A percentile compares a stretch with the other conserved stretches of the same genome.
phyloP scores from a whole-genome alignment of 2,329 filamentous ascomycete genomes.

The Aspergillus sp. region DNA sequence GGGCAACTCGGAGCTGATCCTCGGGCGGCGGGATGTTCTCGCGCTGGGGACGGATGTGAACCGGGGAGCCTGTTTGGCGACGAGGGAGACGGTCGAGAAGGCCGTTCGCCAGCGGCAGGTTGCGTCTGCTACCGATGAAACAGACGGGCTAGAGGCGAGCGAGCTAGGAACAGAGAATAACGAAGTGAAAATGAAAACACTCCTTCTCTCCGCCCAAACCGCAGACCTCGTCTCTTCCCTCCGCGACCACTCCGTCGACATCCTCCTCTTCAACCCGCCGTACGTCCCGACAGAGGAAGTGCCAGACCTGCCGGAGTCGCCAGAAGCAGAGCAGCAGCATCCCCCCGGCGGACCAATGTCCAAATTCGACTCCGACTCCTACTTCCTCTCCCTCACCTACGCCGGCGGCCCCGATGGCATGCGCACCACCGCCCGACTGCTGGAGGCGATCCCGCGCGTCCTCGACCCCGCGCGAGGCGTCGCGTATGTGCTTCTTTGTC shows the following conservation, averaged over 20 bases:
- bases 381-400: constrained; percentile 75
- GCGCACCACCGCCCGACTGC: constrained; percentile 77
- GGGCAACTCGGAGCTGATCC: constrained; percentile 62
- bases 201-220: constrained; percentile 58
- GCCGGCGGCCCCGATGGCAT: constrained; percentile 85
- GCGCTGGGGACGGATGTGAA: constrained; percentile 79
- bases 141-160: no score
- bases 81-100: constrained; percentile 54
- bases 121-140: neutral
- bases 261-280: constrained; percentile 92
- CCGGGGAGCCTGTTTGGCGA: constrained; percentile 68
- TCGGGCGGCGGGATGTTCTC: constrained; percentile 61
- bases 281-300: constrained; percentile 82
- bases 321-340: constrained; percentile 16
- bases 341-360: constrained; percentile 18
- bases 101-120: constrained; percentile 35
- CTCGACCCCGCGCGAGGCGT: constrained; percentile 59
- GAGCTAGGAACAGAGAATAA: neutral
- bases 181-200: no score
- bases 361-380: constrained; percentile 69
- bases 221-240: constrained; percentile 62
- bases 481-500: constrained; percentile 82
- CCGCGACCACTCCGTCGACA: constrained; percentile 55
- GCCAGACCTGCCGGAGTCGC: constrained; percentile 43
- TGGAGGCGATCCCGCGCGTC: constrained; percentile 57